These are phyloP conservation scores for Leptographium wingfieldii DNA, from an alignment of 2,329 filamentous ascomycete species.

Conservation along the genomic window DNA sequence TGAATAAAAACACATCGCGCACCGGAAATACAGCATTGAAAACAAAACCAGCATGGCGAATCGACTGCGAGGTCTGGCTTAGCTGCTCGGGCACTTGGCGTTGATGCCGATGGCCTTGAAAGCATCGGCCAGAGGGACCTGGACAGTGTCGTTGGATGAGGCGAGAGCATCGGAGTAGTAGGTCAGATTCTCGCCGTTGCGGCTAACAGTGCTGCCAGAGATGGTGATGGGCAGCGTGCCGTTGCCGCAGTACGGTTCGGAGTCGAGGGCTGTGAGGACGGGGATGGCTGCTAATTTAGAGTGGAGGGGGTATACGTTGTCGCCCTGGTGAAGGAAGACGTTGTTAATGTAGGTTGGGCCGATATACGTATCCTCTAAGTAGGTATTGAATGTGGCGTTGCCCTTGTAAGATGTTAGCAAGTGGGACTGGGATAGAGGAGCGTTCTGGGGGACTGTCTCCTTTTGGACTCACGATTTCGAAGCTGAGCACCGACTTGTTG, in stretches of 20 bases:
- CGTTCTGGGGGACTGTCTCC: too few species aligned
- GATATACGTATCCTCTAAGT: conserved; percentile 35
- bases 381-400: conserved; percentile 49
- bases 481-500: conserved; percentile 50
- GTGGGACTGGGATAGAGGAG: neutral
- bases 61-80: neutral
- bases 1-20: neutral
- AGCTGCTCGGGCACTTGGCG: conserved; percentile 12
- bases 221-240: conserved; percentile 43
- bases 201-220: conserved; percentile 36
- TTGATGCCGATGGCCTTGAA: conserved; percentile 22
- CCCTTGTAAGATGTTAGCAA: conserved; percentile 27
- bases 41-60: neutral
- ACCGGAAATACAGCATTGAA: neutral
- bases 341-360: conserved; percentile 46
- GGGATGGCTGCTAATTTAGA: conserved; percentile 37
- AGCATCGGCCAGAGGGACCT: conserved; percentile 37
- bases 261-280: conserved; percentile 30
- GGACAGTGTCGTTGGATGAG: conserved; percentile 35
- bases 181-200: conserved; percentile 36
- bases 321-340: conserved; percentile 44
- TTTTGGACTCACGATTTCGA: conserved; percentile 43
- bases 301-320: conserved; percentile 42
- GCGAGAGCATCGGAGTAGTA: conserved; percentile 46
- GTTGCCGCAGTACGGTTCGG: conserved; percentile 37